A percentile compares a stretch with the other conserved stretches of the same genome.
phyloP scores from a whole-genome alignment of 1,284 basidiomycete species.

The Mycosarcoma maydis region DNA sequence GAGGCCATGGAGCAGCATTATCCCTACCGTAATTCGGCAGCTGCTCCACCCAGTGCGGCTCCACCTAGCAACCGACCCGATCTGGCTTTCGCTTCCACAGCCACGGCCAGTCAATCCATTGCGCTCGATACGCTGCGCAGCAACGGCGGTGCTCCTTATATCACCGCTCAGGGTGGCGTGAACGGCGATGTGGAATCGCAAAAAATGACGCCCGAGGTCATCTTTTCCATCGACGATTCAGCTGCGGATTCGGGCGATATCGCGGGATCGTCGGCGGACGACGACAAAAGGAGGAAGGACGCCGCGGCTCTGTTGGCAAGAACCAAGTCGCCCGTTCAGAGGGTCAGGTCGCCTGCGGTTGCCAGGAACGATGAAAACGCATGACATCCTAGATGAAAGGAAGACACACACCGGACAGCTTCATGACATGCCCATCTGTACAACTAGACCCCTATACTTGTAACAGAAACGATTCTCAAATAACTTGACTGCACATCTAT shows the following conservation, averaged over 20 bases:
- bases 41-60: constrained; percentile 41
- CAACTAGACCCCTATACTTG: neutral
- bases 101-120: neutral
- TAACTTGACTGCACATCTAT: too few species aligned
- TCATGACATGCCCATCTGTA: constrained; percentile 5
- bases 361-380: constrained; percentile 1
- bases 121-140: constrained; percentile 22
- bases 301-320: constrained; percentile 22
- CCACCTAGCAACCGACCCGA: constrained; percentile 44
- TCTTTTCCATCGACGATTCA: constrained; percentile 36
- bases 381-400: neutral
- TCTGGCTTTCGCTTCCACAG: constrained; percentile 38
- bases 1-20: constrained; percentile 59
- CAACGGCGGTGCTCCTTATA: constrained; percentile 41
- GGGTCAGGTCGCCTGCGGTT: constrained; percentile 29
- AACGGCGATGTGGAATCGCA: constrained; percentile 36
- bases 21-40: constrained; percentile 42
- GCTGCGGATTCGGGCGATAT: constrained; percentile 19
- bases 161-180: constrained; percentile 29
- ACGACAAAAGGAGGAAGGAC: constrained; percentile 22
- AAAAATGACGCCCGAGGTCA: constrained; percentile 35
- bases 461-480: too few species aligned
- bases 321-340: constrained; percentile 26
- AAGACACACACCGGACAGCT: neutral
- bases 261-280: constrained; percentile 20